These are phyloP conservation scores for Phytophthora podocarpi DNA, from an alignment of 352 stramenopile genomes.

Conservation along the genomic window DNA sequence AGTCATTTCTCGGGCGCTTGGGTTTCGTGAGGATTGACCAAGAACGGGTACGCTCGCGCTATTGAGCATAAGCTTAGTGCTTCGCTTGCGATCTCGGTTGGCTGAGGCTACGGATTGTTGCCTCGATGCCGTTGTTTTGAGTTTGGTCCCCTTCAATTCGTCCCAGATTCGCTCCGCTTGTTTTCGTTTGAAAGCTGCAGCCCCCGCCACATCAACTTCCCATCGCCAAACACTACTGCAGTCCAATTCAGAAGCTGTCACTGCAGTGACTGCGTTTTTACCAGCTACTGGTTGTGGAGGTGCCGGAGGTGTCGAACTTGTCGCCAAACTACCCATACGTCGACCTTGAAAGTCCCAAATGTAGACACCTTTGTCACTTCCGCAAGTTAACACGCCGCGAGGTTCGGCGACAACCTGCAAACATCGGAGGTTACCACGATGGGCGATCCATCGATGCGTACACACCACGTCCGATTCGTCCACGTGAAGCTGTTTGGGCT, in stretches of 20 bases:
- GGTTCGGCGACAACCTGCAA: constrained; percentile 67
- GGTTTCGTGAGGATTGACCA: constrained; percentile 1
- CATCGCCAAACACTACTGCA: constrained; percentile 44
- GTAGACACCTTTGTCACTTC: constrained; percentile 62
- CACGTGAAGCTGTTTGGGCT: constrained; percentile 24
- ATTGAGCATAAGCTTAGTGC: constrained; percentile 6
- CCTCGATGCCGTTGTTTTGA: constrained; percentile 31
- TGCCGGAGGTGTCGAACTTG: constrained; percentile 4
- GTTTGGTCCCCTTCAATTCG: constrained; percentile 54
- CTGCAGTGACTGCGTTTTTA: background rate
- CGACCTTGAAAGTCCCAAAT: constrained; percentile 63
- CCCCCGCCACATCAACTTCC: constrained; percentile 49
- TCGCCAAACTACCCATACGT: constrained; percentile 42
- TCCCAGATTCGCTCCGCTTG: constrained; percentile 69
- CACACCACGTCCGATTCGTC: constrained; percentile 42
- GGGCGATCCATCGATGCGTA: constrained; percentile 58
- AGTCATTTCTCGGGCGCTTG: constrained; percentile 12
- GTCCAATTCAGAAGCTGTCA: background rate
- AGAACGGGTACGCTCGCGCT: constrained; percentile 40
- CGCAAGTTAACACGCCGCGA: constrained; percentile 61
- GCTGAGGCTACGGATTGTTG: constrained; percentile 30
- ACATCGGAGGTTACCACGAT: constrained; percentile 53
- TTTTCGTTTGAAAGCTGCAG: constrained; percentile 41
- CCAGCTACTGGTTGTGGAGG: background rate
- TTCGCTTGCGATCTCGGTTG: constrained; percentile 30